phyloP scores from a whole-genome alignment of 1,284 basidiomycete species.

The Golubevia sp. region DNA sequence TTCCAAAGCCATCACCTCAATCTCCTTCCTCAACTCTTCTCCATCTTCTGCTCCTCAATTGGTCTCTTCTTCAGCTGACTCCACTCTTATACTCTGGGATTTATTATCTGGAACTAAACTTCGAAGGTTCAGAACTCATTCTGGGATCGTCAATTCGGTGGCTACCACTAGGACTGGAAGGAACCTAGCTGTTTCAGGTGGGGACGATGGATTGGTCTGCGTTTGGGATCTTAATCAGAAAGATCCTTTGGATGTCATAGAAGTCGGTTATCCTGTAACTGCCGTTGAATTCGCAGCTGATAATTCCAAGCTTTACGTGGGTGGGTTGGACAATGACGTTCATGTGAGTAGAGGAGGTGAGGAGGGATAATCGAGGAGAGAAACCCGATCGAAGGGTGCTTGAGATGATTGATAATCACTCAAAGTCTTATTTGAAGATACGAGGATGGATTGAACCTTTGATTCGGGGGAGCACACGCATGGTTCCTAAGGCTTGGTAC shows the following conservation, averaged over 20 bases:
- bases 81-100: conserved; percentile 52
- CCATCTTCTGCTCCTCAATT: too few species aligned
- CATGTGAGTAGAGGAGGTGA: conserved; percentile 26
- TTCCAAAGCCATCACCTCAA: conserved; percentile 46
- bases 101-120: conserved; percentile 37
- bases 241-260: conserved; percentile 39
- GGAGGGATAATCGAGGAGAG: too few species aligned
- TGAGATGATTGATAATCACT: neutral
- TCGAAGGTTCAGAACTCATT: conserved; percentile 49
- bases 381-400: too few species aligned
- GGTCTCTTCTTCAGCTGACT: conserved; percentile 43
- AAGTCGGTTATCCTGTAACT: conserved; percentile 57
- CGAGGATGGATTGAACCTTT: too few species aligned
- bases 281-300: conserved; percentile 55
- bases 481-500: too few species aligned
- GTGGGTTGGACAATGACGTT: conserved; percentile 58
- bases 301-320: conserved; percentile 53
- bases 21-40: conserved; percentile 14
- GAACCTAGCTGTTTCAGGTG: conserved; percentile 40
- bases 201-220: conserved; percentile 54
- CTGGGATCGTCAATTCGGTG: conserved; percentile 52
- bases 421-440: neutral
- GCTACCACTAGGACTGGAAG: conserved; percentile 32
- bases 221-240: conserved; percentile 49
- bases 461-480: too few species aligned